These are phyloP conservation scores for fission yeast (Schizosaccharomyces pombe) DNA, from an alignment of 805 yeast genomes.

Conservation along the genomic window ASM294v3 CU329670.1:999001-999500, in stretches of 20 bases:
- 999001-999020: neutral
- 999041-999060: no score
- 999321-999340: constrained; percentile 20
- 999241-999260: constrained; percentile 33
- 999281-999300: constrained; percentile 24
- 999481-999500: constrained; percentile 7
- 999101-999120: neutral
- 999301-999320: constrained; percentile 36
- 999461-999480: constrained; percentile 11
- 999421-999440: constrained; percentile 15
- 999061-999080: neutral
- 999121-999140: neutral
- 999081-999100: neutral
- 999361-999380: constrained; percentile 34
- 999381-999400: constrained; percentile 28
- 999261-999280: constrained; percentile 44
- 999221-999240: constrained; percentile 34
- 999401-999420: constrained; percentile 31
- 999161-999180: neutral
- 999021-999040: no score
- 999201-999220: constrained; percentile 59
- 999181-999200: constrained; percentile 19
- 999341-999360: constrained; percentile 22
- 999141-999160: neutral
- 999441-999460: constrained; percentile 7